phyloP scores from a whole-genome alignment of 345 rosid genomes.

The Melaleuca quinquenervia region DNA sequence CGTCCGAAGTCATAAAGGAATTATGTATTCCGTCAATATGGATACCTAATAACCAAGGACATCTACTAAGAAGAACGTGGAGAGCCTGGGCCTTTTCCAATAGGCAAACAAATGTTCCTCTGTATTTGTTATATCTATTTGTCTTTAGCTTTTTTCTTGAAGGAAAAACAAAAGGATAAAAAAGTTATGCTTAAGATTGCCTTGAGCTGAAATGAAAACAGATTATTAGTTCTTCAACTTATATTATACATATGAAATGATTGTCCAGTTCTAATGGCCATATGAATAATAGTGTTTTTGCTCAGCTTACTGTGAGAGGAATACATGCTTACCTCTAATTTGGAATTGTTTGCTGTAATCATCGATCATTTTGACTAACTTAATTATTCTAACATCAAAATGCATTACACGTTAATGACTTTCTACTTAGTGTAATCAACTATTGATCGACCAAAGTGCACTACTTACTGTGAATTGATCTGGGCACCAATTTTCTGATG shows the following conservation, averaged over 20 bases:
- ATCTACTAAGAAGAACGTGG: not conserved
- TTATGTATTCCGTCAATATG: too few relatives aligned
- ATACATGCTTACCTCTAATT: not conserved
- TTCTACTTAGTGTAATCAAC: not conserved
- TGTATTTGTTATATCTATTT: not conserved
- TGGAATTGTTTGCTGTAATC: not conserved
- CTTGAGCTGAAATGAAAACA: not conserved
- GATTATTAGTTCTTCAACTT: not conserved
- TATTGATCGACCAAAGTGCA: not conserved
- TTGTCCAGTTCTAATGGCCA: not conserved
- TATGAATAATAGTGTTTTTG: not conserved
- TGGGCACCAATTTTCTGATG: slow-evolving; percentile 74
- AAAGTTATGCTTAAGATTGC: not conserved
- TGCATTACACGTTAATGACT: not conserved
- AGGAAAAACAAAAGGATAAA: not conserved
- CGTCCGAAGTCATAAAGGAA: too few relatives aligned
- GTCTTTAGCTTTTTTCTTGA: not conserved
- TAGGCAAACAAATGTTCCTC: not conserved
- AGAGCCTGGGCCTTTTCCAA: not conserved
- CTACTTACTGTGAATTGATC: slow-evolving; percentile 85
- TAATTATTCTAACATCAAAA: not conserved
- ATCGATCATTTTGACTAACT: not conserved
- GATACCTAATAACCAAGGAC: not conserved
- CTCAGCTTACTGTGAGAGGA: not conserved
- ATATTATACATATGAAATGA: not conserved